Base-by-base conservation (phyloP, 2,329 filamentous ascomycete genomes). In the Coleophoma cylindrospora region DNA sequence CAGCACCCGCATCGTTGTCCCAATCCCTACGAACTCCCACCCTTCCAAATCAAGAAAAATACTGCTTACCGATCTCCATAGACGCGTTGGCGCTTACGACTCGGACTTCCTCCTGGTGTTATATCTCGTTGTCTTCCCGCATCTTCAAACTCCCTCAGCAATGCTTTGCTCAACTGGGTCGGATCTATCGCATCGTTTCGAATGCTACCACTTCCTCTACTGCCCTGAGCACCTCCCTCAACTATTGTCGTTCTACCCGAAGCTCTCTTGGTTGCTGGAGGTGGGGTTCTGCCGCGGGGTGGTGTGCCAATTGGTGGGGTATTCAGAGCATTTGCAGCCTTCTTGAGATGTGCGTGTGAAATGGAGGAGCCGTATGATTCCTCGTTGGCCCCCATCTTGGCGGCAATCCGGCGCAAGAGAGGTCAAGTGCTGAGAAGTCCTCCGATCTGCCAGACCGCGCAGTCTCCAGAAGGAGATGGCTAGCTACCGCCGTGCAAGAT, bases 81-180 rank as follows among this genome's bases (percentile, higher is more conserved):
- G 15, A 86, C 72, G 54, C 83, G 74, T 65, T 85, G 83, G 56
- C 83, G 75, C 68, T 88, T 88, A 54, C 84, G 74, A 64, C 81
- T 85, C 4, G 84, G 84, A 65, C 83, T 87, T 32, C 79, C 76
- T 40, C 74, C 78, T 4, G 84, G 83, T 32, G 83, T 86, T 50
- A 76, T 75, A 56, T 84, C 81, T 61, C 81, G 70, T 43, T 74
- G 71, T 52, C 74, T 73, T n/a, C 78, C 78, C 12, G 74, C 74
- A 51, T 81, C 76, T 58, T 85, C 81, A 56, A 81, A 77, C 41
- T 82, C 75, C 59, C 80, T 79, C 56, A 66, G 49, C 3, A 87
- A 68, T 22, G 81, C 81, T 63, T 76, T 82, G 50, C 74, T 79
- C 51, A 87, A 66, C 9, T 79, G 79, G 50, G 73, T 72, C 11